A percentile compares a stretch with the other conserved stretches of the same genome.
Evolutionary conservation across 106 monocot species (phyloP).

Genomic region (Dendrobium nobile): DNA sequence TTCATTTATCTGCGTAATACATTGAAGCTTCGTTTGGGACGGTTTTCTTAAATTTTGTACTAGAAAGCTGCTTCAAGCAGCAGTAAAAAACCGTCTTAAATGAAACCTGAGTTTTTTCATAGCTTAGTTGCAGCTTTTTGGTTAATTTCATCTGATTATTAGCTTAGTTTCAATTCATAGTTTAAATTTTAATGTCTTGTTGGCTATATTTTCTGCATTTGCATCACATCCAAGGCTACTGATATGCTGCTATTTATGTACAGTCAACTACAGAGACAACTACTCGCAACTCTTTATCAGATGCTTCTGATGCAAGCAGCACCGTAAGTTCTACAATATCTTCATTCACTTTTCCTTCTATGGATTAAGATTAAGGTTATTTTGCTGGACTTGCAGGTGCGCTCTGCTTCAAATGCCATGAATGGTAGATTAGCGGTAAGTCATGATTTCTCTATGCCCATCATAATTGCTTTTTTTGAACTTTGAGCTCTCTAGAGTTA

Average conservation of each 20-base stretch:
- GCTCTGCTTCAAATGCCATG: constrained; percentile 4
- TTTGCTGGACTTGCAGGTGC: constrained; percentile 23
- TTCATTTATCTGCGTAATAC: neutral
- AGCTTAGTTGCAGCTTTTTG: neutral
- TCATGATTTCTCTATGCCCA: constrained; percentile 1
- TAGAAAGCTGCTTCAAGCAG: too few species aligned
- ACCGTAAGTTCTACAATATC: constrained; percentile 13
- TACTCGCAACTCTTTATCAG: constrained; percentile 7
- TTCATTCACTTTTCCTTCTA: neutral
- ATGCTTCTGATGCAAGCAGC: constrained; percentile 5
- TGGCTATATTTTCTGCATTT: neutral
- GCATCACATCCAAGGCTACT: neutral
- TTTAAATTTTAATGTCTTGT: neutral
- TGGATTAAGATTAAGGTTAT: neutral
- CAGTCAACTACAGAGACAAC: constrained; percentile 25
- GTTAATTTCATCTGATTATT: neutral
- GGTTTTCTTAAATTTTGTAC: too few species aligned
- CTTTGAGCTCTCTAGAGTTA: neutral
- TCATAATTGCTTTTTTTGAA: neutral
- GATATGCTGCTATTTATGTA: constrained; percentile 7
- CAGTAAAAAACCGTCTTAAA: too few species aligned
- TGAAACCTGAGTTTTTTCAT: too few species aligned
- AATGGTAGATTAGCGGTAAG: constrained; percentile 36
- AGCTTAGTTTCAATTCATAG: neutral
- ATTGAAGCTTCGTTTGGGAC: too few species aligned